A percentile compares a stretch with the other conserved stretches of the same genome.
phyloP scores from a whole-genome alignment of 371 early-diverging fungal species.

The Saksenaea vasiformis region DNA sequence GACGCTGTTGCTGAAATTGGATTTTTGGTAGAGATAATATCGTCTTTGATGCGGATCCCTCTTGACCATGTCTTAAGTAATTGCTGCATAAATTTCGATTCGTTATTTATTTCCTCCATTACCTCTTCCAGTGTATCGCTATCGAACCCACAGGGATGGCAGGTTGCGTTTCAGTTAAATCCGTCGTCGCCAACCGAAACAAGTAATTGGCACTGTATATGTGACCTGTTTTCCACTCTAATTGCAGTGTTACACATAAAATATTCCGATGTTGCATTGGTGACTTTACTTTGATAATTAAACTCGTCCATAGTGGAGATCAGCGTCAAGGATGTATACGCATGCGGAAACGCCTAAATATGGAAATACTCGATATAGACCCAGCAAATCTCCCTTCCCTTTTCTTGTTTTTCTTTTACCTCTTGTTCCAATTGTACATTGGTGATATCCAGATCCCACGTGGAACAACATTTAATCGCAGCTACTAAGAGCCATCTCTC shows the following conservation, averaged over 20 bases:
- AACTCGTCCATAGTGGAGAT: conserved; percentile 25
- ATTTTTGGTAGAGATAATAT: conserved; percentile 28
- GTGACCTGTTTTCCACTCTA: conserved; percentile 48
- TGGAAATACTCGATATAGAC: background rate
- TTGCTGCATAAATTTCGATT: background rate
- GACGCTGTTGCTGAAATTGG: conserved; percentile 30
- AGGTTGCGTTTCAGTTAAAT: conserved; percentile 34
- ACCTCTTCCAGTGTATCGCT: conserved; percentile 47
- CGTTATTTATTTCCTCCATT: background rate
- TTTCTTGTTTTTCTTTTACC: conserved; percentile 26
- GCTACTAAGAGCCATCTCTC: conserved; percentile 45
- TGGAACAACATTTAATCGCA: conserved; percentile 43
- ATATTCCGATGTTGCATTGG: background rate
- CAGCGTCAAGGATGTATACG: conserved; percentile 21
- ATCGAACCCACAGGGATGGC: conserved; percentile 39
- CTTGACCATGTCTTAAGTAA: conserved; percentile 25
- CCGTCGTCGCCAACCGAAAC: conserved; percentile 33
- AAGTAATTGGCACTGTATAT: conserved; percentile 43
- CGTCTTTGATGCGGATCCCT: conserved; percentile 26
- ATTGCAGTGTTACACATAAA: background rate
- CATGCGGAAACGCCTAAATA: conserved; percentile 18
- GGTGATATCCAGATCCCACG: conserved; percentile 52
- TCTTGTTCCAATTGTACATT: conserved; percentile 34
- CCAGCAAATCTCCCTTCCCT: background rate
- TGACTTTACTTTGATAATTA: conserved; percentile 22